phyloP scores from a whole-genome alignment of 1,139 yeast genomes.

The Komagataea norvegica region DNA sequence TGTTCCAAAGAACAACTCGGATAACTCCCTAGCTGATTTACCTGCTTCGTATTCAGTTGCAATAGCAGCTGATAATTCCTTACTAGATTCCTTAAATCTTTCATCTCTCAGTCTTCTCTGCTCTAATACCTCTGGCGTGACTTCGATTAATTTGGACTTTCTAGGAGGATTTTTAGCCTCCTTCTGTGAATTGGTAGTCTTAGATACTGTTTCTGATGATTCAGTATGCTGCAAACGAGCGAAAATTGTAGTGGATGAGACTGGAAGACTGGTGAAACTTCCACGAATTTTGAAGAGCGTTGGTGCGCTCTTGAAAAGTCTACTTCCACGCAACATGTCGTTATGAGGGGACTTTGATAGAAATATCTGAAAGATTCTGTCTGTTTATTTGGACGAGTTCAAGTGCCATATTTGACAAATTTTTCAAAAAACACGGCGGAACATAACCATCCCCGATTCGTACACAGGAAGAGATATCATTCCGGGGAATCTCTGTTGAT shows the following conservation, averaged over 20 bases:
- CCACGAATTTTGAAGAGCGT: not conserved
- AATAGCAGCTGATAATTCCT: not conserved
- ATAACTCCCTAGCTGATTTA: conserved; percentile 9
- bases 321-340: conserved; percentile 9
- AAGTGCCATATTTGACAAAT: too few relatives aligned
- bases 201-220: too few relatives aligned
- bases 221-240: conserved; percentile 1
- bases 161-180: not conserved
- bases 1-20: conserved; percentile 5
- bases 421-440: too few relatives aligned
- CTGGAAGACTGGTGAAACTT: not conserved
- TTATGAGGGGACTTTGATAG: not conserved
- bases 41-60: too few relatives aligned
- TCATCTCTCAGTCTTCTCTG: not conserved
- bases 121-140: not conserved
- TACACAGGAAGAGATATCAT: too few relatives aligned
- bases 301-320: conserved; percentile 2
- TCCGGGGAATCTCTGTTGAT: too few relatives aligned
- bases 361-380: not conserved
- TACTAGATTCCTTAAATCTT: not conserved
- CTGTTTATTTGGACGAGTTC: not conserved
- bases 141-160: not conserved
- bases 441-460: too few relatives aligned
- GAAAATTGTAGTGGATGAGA: not conserved
- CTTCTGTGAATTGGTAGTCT: too few relatives aligned